These are phyloP conservation scores for Blastobotrys americana DNA, from an alignment of 805 yeast species.

Conservation along the genomic window DNA sequence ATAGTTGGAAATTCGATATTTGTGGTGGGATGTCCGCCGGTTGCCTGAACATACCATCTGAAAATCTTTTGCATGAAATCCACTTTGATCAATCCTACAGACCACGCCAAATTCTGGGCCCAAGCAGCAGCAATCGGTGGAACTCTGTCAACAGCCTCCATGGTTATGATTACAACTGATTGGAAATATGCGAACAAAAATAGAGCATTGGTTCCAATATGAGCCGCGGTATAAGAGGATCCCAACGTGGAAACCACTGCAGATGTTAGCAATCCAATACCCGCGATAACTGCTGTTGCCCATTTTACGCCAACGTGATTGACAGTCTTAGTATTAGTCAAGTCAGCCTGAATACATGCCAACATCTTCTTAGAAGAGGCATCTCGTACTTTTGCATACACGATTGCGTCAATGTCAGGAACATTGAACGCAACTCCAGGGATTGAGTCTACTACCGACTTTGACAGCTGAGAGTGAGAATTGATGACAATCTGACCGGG, in stretches of 20 bases:
- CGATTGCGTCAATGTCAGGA: slow-evolving; percentile 81
- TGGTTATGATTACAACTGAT: slow-evolving; percentile 71
- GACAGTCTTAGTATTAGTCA: slow-evolving; percentile 74
- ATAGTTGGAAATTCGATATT: slow-evolving; percentile 51
- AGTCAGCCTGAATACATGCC: slow-evolving; percentile 71
- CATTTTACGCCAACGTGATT: slow-evolving; percentile 77
- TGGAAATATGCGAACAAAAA: slow-evolving; percentile 84
- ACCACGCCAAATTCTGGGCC: slow-evolving; percentile 91
- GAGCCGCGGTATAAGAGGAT: slow-evolving; percentile 82
- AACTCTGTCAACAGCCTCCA: slow-evolving; percentile 77
- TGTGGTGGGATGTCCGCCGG: slow-evolving; percentile 80
- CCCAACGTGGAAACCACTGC: slow-evolving; percentile 80
- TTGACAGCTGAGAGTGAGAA: slow-evolving; percentile 50
- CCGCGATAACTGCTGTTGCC: slow-evolving; percentile 90
- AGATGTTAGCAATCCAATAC: slow-evolving; percentile 77
- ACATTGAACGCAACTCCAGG: slow-evolving; percentile 84
- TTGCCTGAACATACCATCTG: slow-evolving; percentile 89
- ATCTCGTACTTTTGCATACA: slow-evolving; percentile 43
- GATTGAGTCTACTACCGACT: slow-evolving; percentile 44
- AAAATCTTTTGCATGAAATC: slow-evolving; percentile 79
- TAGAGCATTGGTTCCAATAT: slow-evolving; percentile 78
- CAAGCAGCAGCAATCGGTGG: slow-evolving; percentile 93
- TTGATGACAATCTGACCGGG: slow-evolving; percentile 78
- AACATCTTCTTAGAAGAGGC: slow-evolving; percentile 34
- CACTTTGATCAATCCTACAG: slow-evolving; percentile 80